Evolutionary conservation across 345 rosid species (phyloP).

Genomic region (Eucalyptus rudis): DNA sequence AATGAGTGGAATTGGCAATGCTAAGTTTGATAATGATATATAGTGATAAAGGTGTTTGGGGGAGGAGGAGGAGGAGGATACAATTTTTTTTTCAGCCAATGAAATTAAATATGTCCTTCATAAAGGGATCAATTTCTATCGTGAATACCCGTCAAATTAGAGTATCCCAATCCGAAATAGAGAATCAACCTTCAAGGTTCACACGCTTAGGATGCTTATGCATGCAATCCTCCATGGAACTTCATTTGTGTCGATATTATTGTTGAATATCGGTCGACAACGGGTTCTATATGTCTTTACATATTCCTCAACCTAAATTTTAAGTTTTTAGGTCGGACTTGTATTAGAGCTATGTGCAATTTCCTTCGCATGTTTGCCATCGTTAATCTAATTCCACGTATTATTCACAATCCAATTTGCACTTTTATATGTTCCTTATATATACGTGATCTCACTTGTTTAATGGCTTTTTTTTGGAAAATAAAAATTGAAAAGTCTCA

Average conservation of each 20-base stretch:
- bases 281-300: not conserved
- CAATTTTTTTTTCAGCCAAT: not conserved
- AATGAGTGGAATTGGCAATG: not conserved
- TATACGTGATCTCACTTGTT: not conserved
- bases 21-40: not conserved
- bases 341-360: not conserved
- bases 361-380: rapidly evolving
- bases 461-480: too few species aligned
- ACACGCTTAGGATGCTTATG: not conserved
- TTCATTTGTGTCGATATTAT: not conserved
- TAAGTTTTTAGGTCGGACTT: not conserved
- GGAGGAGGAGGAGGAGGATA: not conserved
- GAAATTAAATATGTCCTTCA: not conserved
- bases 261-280: not conserved
- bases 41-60: not conserved
- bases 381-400: rapidly evolving
- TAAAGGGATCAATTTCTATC: not conserved
- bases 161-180: not conserved
- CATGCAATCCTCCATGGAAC: not conserved
- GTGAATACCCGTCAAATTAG: not conserved
- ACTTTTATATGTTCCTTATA: not conserved
- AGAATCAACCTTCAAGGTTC: not conserved
- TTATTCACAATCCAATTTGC: not conserved
- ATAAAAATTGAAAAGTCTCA: too few species aligned
- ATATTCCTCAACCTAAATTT: not conserved